phyloP scores from a whole-genome alignment of 345 rosid species.

The Citrus mangshanensis region DNA sequence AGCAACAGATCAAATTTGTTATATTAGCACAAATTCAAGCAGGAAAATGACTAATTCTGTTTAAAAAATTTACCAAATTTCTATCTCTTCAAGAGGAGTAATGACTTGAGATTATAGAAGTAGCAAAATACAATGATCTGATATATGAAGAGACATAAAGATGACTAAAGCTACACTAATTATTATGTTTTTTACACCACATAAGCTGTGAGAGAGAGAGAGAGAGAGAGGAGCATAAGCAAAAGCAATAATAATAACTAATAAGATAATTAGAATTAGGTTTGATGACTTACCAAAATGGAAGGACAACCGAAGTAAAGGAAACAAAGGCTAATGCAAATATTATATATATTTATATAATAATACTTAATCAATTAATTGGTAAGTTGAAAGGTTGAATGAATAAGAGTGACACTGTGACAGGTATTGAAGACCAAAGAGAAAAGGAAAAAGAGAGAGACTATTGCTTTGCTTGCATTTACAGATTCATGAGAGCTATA shows the following conservation, averaged over 20 bases:
- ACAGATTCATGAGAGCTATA: slow-evolving; percentile 27
- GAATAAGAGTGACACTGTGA: background rate
- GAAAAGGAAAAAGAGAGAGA: slow-evolving; percentile 13
- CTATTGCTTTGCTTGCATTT: slow-evolving; percentile 33
- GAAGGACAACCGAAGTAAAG: slow-evolving; percentile 16
- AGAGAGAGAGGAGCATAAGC: background rate
- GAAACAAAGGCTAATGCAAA: background rate
- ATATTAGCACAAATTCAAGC: slow-evolving; percentile 1
- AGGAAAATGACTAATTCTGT: background rate
- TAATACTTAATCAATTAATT: background rate
- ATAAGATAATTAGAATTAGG: slow-evolving; percentile 11
- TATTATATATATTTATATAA: background rate
- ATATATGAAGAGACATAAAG: slow-evolving; percentile 21
- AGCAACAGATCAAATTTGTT: slow-evolving; percentile 6
- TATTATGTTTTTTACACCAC: slow-evolving; percentile 20
- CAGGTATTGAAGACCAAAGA: slow-evolving; percentile 19
- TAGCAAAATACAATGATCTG: slow-evolving; percentile 2
- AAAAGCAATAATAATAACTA: background rate
- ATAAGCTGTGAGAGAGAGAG: background rate
- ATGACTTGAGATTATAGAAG: slow-evolving; percentile 4
- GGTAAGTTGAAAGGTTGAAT: slow-evolving; percentile 7
- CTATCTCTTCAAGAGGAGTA: background rate
- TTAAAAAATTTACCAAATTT: background rate
- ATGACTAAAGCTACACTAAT: slow-evolving; percentile 32
- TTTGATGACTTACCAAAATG: slow-evolving; percentile 13